phyloP scores from a whole-genome alignment of 768 basidiomycete genomes.

The Termitomyces sp. region DNA sequence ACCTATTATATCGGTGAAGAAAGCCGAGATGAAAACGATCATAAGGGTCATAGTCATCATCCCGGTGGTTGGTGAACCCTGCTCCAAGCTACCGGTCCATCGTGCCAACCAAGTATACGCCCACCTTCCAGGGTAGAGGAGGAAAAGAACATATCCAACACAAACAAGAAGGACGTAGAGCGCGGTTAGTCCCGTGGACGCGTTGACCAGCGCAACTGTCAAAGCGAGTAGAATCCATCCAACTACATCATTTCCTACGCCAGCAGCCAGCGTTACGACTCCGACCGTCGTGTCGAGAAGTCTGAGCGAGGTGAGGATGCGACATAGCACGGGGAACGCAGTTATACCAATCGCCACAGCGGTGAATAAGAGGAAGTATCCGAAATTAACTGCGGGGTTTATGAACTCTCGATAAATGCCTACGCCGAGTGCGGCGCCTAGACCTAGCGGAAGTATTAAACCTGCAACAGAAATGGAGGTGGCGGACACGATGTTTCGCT shows the following conservation, averaged over 20 bases:
- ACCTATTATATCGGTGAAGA: conserved; percentile 86
- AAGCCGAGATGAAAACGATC: conserved; percentile 69
- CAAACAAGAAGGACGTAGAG: conserved; percentile 75
- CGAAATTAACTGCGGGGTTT: conserved; percentile 54
- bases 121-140: conserved; percentile 63
- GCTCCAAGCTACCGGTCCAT: conserved; percentile 68
- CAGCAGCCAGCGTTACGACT: conserved; percentile 75
- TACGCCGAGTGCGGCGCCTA: conserved; percentile 73
- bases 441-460: conserved; percentile 71
- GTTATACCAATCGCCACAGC: conserved; percentile 82
- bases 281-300: conserved; percentile 87
- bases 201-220: conserved; percentile 81
- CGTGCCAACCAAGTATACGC: conserved; percentile 64
- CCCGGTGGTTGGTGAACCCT: conserved; percentile 62
- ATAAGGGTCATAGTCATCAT: conserved; percentile 83
- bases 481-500: conserved; percentile 57
- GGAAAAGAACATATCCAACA: conserved; percentile 61
- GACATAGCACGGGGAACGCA: conserved; percentile 79
- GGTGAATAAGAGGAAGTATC: conserved; percentile 82
- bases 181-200: conserved; percentile 67
- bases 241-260: conserved; percentile 73
- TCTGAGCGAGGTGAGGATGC: conserved; percentile 81
- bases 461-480: conserved; percentile 62
- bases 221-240: conserved; percentile 86
- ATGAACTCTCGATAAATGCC: conserved; percentile 74